These are phyloP conservation scores for Thalia dealbata DNA, from an alignment of 176 grass and related monocot species.

Conservation along the genomic window DNA sequence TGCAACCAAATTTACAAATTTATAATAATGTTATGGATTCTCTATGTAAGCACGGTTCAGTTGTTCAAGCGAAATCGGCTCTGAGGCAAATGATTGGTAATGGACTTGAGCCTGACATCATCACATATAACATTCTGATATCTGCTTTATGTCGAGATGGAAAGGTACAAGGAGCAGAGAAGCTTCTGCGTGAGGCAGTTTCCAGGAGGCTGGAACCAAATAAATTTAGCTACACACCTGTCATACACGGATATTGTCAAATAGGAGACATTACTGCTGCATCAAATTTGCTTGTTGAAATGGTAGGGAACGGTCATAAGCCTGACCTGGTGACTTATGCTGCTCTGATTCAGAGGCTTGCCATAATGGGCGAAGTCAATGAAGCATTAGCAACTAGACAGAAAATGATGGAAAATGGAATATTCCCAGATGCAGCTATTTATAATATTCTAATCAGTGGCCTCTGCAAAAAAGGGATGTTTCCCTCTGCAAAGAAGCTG, in stretches of 20 bases:
- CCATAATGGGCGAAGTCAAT: slow-evolving; percentile 35
- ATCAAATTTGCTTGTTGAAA: slow-evolving; percentile 57
- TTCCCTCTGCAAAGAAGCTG: slow-evolving; percentile 63
- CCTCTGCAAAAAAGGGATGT: slow-evolving; percentile 74
- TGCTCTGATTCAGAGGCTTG: slow-evolving; percentile 64
- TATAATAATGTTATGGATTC: slow-evolving; percentile 53
- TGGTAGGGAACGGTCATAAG: slow-evolving; percentile 40
- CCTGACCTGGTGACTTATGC: slow-evolving; percentile 65
- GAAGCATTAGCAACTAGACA: slow-evolving; percentile 46
- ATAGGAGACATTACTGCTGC: slow-evolving; percentile 33
- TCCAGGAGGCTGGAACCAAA: slow-evolving; percentile 48
- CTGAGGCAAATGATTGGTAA: slow-evolving; percentile 57
- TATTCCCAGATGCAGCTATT: slow-evolving; percentile 56
- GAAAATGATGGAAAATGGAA: slow-evolving; percentile 56
- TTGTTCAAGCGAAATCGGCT: slow-evolving; percentile 36
- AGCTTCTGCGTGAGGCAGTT: slow-evolving; percentile 41
- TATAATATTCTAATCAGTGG: slow-evolving; percentile 73
- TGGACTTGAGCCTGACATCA: slow-evolving; percentile 30
- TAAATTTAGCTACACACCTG: slow-evolving; percentile 49
- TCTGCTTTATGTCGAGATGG: slow-evolving; percentile 40
- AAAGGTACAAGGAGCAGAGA: slow-evolving; percentile 29
- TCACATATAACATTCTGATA: slow-evolving; percentile 73
- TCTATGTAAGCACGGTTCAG: slow-evolving; percentile 36
- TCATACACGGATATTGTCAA: slow-evolving; percentile 48
- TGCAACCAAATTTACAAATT: slow-evolving; percentile 49